These are phyloP conservation scores for Endocarpon pusillum DNA, from an alignment of 495 filamentous ascomycete species.

Conservation along the genomic window DNA sequence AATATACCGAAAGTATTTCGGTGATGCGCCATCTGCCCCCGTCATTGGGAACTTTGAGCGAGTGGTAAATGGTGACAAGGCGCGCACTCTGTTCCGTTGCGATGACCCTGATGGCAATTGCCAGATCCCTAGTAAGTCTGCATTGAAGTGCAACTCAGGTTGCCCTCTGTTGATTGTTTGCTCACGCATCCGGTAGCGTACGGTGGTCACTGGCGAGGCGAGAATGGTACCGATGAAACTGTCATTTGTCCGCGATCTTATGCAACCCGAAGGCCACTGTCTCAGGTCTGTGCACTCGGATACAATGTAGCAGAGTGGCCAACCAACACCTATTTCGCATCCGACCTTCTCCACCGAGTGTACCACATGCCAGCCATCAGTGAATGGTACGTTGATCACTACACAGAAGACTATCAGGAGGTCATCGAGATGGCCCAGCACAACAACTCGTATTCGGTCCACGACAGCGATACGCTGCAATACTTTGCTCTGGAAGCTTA, in stretches of 20 bases:
- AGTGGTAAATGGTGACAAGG: constrained; percentile 29
- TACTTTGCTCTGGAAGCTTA: constrained; percentile 44
- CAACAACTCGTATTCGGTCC: constrained; percentile 20
- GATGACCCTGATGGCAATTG: constrained; percentile 44
- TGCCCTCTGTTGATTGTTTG: not conserved
- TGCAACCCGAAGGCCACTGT: constrained; percentile 27
- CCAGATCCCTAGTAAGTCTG: constrained; percentile 21
- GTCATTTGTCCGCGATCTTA: constrained; percentile 44
- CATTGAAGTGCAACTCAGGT: not conserved
- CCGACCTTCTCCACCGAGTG: constrained; percentile 39
- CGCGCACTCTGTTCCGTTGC: constrained; percentile 33
- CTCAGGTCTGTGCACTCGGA: constrained; percentile 33
- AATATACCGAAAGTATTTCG: constrained; percentile 41
- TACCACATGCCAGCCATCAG: constrained; percentile 35
- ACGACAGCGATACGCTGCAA: constrained; percentile 36
- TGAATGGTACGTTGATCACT: constrained; percentile 38
- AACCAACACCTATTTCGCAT: constrained; percentile 37
- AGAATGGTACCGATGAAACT: constrained; percentile 38
- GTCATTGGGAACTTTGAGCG: constrained; percentile 35
- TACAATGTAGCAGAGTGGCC: constrained; percentile 29
- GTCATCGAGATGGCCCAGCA: constrained; percentile 25
- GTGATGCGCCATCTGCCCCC: constrained; percentile 27
- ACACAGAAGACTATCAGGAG: constrained; percentile 32
- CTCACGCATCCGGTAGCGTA: constrained; percentile 19
- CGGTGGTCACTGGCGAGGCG: constrained; percentile 42